Evolutionary conservation across 805 yeast genomes (phyloP).

Genomic region (Komagataella mondaviorum): DNA sequence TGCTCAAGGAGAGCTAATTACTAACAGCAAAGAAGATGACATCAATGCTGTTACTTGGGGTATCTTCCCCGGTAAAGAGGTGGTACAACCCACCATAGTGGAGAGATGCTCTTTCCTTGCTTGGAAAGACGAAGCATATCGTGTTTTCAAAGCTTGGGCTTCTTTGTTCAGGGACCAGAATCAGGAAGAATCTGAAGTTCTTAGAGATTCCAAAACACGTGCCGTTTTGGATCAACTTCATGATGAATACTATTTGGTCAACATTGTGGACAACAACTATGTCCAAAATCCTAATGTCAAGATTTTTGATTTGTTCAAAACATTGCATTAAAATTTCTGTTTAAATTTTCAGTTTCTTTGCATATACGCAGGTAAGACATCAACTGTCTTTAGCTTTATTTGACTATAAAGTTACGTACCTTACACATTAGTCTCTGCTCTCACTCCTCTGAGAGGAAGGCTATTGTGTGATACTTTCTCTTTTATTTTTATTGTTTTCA

Average conservation of each 20-base stretch:
- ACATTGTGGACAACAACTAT: conserved; percentile 83
- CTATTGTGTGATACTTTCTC: background rate
- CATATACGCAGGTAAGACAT: conserved; percentile 5
- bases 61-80: conserved; percentile 90
- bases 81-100: conserved; percentile 90
- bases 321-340: conserved; percentile 1
- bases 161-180: conserved; percentile 26
- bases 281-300: conserved; percentile 33
- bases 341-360: background rate
- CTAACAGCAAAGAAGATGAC: conserved; percentile 63
- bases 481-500: background rate
- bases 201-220: background rate
- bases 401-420: background rate
- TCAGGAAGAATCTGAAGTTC: conserved; percentile 3
- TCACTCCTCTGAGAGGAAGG: background rate
- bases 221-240: conserved; percentile 31
- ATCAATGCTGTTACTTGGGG: conserved; percentile 99
- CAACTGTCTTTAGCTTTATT: conserved; percentile 3
- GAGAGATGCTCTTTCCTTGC: conserved; percentile 87
- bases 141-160: conserved; percentile 75
- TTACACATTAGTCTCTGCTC: background rate
- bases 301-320: conserved; percentile 41
- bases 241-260: conserved; percentile 59
- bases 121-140: conserved; percentile 92
- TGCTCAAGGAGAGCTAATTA: conserved; percentile 37